These are phyloP conservation scores for Acanthamoeba rhysodes DNA, from an alignment of 208 protist genomes.

Conservation along the genomic window DNA sequence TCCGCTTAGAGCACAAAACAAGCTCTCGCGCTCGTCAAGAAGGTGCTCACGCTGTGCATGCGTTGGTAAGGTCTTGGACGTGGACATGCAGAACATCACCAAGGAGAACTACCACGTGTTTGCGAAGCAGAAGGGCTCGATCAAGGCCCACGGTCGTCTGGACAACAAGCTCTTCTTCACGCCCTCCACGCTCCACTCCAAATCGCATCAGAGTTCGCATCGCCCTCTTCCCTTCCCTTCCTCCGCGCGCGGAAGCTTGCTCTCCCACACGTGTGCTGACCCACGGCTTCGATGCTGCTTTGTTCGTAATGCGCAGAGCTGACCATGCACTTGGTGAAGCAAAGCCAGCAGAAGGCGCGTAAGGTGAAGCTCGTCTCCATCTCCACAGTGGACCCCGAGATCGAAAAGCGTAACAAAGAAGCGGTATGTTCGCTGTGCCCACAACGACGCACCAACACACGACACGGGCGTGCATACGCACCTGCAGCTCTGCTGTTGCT, in stretches of 20 bases:
- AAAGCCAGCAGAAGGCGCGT: constrained; percentile 32
- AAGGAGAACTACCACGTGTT: constrained; percentile 20
- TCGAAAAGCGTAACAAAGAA: constrained; percentile 55
- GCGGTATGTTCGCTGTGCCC: not conserved
- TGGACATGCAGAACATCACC: constrained; percentile 18
- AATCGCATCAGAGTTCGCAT: constrained; percentile 42
- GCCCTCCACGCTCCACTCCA: constrained; percentile 52
- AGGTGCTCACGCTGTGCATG: not conserved
- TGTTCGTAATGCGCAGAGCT: not conserved
- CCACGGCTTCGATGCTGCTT: not conserved
- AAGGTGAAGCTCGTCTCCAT: constrained; percentile 41
- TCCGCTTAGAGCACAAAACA: not conserved
- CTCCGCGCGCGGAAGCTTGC: too few species aligned
- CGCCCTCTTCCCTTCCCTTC: not conserved
- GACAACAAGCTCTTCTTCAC: constrained; percentile 53
- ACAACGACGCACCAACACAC: not conserved
- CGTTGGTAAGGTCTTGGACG: not conserved
- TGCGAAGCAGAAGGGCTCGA: constrained; percentile 31
- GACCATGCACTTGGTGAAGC: constrained; percentile 30
- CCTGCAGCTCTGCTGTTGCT: not conserved
- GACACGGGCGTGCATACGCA: not conserved
- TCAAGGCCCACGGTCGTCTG: constrained; percentile 34
- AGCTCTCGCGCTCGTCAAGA: too few species aligned
- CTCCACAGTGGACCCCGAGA: constrained; percentile 2
- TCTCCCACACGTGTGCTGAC: too few species aligned